Percentiles rank a stretch among this genome's conserved stretches.
Evolutionary conservation across 176 grass and related monocot genomes (phyloP).

Genomic region (Oryza meridionalis): DNA sequence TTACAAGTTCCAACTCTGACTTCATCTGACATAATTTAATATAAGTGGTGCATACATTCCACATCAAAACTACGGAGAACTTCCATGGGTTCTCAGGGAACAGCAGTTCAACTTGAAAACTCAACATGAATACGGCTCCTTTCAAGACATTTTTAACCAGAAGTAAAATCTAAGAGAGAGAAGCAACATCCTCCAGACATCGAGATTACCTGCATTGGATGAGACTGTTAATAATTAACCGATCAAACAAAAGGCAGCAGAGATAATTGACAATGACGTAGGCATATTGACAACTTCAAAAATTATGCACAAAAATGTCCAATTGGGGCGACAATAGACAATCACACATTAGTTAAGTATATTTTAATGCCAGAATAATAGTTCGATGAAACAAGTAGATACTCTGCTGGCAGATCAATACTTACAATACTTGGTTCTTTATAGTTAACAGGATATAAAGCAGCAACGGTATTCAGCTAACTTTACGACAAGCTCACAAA

Average conservation of each 20-base stretch:
- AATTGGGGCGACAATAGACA: not conserved
- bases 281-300: not conserved
- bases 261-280: not conserved
- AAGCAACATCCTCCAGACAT: not conserved
- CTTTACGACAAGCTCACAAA: not conserved
- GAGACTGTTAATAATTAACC: not conserved
- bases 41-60: not conserved
- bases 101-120: slow-evolving; percentile 17
- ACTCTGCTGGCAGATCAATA: not conserved
- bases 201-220: not conserved
- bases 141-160: not conserved
- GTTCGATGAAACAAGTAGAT: no score
- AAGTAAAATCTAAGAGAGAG: not conserved
- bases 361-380: no score
- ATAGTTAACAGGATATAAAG: not conserved
- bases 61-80: slow-evolving; percentile 19
- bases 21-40: slow-evolving; percentile 22
- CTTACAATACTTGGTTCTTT: not conserved
- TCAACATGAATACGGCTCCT: not conserved
- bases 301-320: not conserved
- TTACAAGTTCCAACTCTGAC: slow-evolving; percentile 7
- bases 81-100: slow-evolving; percentile 1
- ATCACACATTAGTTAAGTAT: not conserved
- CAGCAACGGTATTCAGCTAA: not conserved
- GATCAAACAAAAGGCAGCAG: not conserved